Evolutionary conservation across 2,329 filamentous ascomycete species (phyloP), one percentile per base, ranked within the genome.

Genomic region (Aspergillus unguis): DNA sequence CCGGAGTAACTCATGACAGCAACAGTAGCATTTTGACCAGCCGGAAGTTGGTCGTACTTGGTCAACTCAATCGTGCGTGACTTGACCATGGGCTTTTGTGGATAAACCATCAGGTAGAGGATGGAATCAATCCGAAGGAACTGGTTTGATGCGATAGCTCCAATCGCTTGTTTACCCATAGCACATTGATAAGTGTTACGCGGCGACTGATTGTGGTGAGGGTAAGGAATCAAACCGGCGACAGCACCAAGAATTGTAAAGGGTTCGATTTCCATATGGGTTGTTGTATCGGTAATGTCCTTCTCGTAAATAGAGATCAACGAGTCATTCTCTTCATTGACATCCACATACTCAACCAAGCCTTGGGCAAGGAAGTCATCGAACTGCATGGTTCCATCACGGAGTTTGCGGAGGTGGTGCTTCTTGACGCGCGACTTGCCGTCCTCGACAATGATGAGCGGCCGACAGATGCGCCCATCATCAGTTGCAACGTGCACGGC

Each of bases 121-220:
- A 99, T 80, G 0, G 92, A 97, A 66, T 99, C 94, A 70, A 99
- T 96, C 52, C 94, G 86, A 64, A 92, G 89, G 75, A 96, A 96
- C 71, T 99, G 94, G 68, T 99, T 99, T 68, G 96, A 95, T 11
- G 92, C 94, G 68, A 99, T 97, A 32, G 92, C 92, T 32, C 94
- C 94, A 69, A 99, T 97, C 36, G 94, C 94, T 87, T 99, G 94
- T 76, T 99, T 99, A 82, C 94, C 94, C 94, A 99, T 99, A 75
- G 94, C 94, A 75, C 92, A 96, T 79, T 97, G 92, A 67, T 99
- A 99, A 0, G 94, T 99, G 70, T 99, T 99, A 80, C 94, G 83
- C 7, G 94, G 94, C 11, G 95, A 99, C 71, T 99, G 94, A 73
- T 99, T 99, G 78, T 99, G 94, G 71, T 99, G 94, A 6, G 94